Evolutionary conservation across 768 basidiomycete species (phyloP).

Genomic region (Tephrocybe rancida): DNA sequence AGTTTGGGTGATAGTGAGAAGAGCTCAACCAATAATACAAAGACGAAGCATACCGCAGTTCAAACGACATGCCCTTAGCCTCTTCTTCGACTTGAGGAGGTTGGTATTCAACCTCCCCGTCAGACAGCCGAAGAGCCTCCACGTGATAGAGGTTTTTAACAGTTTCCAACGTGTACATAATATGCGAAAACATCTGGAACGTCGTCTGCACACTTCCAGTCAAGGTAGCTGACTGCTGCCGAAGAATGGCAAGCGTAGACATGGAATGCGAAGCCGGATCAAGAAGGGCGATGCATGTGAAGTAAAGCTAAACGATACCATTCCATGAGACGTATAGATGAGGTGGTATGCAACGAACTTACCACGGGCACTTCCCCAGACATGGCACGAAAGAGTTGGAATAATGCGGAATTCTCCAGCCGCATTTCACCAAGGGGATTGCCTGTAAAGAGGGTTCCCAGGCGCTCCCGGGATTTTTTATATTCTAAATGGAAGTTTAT

Average conservation of each 20-base stretch:
- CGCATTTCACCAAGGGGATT: conserved; percentile 17
- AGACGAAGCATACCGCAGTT: conserved; percentile 24
- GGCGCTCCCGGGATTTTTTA: conserved; percentile 17
- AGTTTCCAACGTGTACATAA: conserved; percentile 23
- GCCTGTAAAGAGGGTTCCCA: conserved; percentile 21
- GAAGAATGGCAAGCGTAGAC: conserved; percentile 41
- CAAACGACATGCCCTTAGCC: conserved; percentile 27
- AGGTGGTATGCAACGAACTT: background rate
- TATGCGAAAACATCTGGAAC: conserved; percentile 16
- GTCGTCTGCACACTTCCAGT: conserved; percentile 21
- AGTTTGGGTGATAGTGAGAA: background rate
- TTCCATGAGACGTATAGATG: background rate
- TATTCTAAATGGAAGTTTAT: conserved; percentile 23
- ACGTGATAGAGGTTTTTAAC: conserved; percentile 33
- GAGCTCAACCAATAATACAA: background rate
- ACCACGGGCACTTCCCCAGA: conserved; percentile 32
- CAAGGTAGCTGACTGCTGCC: conserved; percentile 33
- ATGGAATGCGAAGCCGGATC: conserved; percentile 35
- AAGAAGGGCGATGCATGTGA: conserved; percentile 30
- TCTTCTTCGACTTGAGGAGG: conserved; percentile 12
- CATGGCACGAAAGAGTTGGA: conserved; percentile 15
- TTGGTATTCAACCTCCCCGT: conserved; percentile 27
- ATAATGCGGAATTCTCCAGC: background rate
- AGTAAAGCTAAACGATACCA: conserved; percentile 32
- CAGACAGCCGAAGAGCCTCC: conserved; percentile 20